A percentile compares a stretch with the other conserved stretches of the same genome.
Conservation (phyloP, 108 stramenopile genomes). For the Seminavis robusta region DNA sequence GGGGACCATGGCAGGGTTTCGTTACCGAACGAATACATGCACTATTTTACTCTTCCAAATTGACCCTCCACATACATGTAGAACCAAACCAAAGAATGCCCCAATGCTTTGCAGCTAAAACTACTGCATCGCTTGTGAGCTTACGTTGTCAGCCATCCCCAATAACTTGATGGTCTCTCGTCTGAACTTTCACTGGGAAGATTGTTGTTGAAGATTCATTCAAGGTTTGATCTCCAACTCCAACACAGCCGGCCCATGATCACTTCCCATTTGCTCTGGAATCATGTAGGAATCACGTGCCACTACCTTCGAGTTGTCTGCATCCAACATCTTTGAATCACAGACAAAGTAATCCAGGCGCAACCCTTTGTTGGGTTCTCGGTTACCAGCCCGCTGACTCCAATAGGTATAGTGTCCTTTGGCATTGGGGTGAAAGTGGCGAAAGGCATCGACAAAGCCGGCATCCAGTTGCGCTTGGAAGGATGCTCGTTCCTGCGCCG, state of each 20-base stretch:
- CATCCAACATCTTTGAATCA: constrained; percentile 55
- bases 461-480: constrained; percentile 73
- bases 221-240: constrained; percentile 59
- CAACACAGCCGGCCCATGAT: constrained; percentile 83
- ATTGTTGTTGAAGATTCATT: neutral
- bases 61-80: too few relatives aligned
- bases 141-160: too few relatives aligned
- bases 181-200: too few relatives aligned
- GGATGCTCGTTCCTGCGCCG: constrained; percentile 79
- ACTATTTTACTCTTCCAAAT: too few relatives aligned
- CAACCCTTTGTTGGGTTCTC: constrained; percentile 91
- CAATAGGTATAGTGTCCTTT: constrained; percentile 89
- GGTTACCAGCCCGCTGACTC: constrained; percentile 82
- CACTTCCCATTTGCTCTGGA: constrained; percentile 68
- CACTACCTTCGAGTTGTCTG: constrained; percentile 42
- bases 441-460: constrained; percentile 86
- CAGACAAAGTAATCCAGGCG: constrained; percentile 91
- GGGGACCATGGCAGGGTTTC: too few relatives aligned
- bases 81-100: too few relatives aligned
- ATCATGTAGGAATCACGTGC: constrained; percentile 83
- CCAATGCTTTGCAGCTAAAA: too few relatives aligned
- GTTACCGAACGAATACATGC: too few relatives aligned
- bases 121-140: too few relatives aligned
- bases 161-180: too few relatives aligned
- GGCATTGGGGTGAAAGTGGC: constrained; percentile 75